phyloP scores from a whole-genome alignment of 805 yeast genomes.

The Candida ipomoeae region DNA sequence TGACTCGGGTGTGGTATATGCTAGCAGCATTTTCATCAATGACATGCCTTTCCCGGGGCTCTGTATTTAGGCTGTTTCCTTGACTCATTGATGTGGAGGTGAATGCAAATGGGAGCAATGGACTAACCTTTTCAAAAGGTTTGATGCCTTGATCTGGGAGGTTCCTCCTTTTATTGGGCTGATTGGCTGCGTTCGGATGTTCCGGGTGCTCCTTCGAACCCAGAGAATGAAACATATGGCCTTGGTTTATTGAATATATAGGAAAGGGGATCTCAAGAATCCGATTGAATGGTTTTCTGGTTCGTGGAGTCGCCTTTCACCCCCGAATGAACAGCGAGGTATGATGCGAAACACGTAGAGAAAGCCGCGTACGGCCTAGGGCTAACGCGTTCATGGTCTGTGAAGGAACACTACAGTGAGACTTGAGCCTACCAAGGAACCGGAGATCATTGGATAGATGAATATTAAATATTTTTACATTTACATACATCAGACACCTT shows the following conservation, averaged over 20 bases:
- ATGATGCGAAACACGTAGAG: neutral
- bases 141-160: neutral
- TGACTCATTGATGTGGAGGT: slow-evolving; percentile 30
- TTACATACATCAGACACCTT: neutral
- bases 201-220: neutral
- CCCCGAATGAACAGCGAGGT: neutral
- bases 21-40: slow-evolving; percentile 45
- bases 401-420: neutral
- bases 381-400: neutral
- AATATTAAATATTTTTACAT: no score
- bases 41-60: slow-evolving; percentile 37
- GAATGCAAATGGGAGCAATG: slow-evolving; percentile 49
- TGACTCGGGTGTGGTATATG: slow-evolving; percentile 37
- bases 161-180: neutral
- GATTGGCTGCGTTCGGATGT: neutral
- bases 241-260: neutral
- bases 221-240: neutral
- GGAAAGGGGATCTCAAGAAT: neutral
- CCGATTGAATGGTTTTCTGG: neutral
- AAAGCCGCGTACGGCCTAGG: neutral
- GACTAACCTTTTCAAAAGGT: slow-evolving; percentile 25
- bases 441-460: no score
- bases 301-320: neutral
- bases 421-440: no score
- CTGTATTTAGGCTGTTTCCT: slow-evolving; percentile 30